Conservation (phyloP, 2,329 filamentous ascomycete genomes). For the Aspergillus jensenii region DNA sequence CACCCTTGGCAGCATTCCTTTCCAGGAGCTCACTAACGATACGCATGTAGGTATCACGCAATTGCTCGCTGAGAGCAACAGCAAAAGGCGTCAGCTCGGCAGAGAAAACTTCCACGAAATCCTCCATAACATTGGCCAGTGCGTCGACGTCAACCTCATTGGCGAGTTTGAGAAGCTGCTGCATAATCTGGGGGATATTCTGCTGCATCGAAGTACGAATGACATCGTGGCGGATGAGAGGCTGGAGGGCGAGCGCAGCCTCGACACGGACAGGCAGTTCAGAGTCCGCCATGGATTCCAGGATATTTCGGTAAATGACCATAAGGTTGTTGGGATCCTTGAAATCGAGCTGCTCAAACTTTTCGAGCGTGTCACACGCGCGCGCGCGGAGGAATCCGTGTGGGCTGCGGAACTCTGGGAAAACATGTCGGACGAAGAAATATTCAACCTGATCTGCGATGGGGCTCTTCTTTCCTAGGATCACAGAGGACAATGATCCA, state of each 20-base stretch:
- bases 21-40: conserved; percentile 91
- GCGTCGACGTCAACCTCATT: conserved; percentile 98
- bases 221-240: conserved; percentile 90
- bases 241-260: conserved; percentile 88
- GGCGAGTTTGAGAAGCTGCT: conserved; percentile 91
- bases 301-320: conserved; percentile 92
- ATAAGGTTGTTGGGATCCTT: conserved; percentile 94
- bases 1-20: conserved; percentile 72
- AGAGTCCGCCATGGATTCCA: conserved; percentile 95
- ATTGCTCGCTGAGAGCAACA: conserved; percentile 90
- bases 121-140: conserved; percentile 97
- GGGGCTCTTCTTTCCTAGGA: conserved; percentile 95
- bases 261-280: conserved; percentile 92
- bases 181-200: conserved; percentile 99
- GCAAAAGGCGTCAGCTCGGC: conserved; percentile 94
- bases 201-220: conserved; percentile 95
- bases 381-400: conserved; percentile 91
- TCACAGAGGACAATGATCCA: conserved; percentile 87
- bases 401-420: conserved; percentile 91
- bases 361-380: conserved; percentile 95
- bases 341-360: conserved; percentile 96
- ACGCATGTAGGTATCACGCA: conserved; percentile 91
- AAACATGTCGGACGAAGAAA: conserved; percentile 97
- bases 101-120: conserved; percentile 99
- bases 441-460: conserved; percentile 98